phyloP scores from a whole-genome alignment of 2,329 filamentous ascomycete genomes.

The Sporothrix brasiliensis region DNA sequence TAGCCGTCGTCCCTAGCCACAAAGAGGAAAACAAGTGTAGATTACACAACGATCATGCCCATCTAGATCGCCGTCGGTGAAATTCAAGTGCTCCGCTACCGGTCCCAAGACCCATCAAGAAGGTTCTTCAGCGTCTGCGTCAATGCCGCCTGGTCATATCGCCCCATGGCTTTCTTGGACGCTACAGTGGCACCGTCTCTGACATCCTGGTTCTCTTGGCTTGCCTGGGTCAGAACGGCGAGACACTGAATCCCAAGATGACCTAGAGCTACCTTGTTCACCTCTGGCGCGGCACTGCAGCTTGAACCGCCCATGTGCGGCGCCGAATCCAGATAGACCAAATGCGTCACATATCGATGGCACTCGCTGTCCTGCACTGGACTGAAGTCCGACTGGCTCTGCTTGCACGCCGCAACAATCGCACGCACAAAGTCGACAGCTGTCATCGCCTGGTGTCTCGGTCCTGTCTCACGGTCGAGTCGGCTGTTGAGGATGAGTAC shows the following conservation, averaged over 20 bases:
- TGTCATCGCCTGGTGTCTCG: slow-evolving; percentile 63
- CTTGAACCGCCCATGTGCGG: slow-evolving; percentile 46
- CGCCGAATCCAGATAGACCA: slow-evolving; percentile 73
- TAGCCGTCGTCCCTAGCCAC: neutral
- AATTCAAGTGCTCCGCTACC: neutral
- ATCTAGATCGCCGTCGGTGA: neutral
- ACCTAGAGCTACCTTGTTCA: slow-evolving; percentile 67
- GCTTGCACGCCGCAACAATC: slow-evolving; percentile 71
- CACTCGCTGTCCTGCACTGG: slow-evolving; percentile 52
- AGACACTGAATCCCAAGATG: slow-evolving; percentile 75
- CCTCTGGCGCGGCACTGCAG: slow-evolving; percentile 53
- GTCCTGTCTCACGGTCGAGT: slow-evolving; percentile 84
- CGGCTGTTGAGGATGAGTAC: slow-evolving; percentile 84
- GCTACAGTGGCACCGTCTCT: neutral
- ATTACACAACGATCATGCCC: neutral
- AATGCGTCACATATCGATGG: slow-evolving; percentile 74
- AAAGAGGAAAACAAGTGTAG: neutral
- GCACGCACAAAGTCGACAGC: slow-evolving; percentile 82
- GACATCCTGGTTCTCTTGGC: slow-evolving; percentile 46
- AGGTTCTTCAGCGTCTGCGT: slow-evolving; percentile 16
- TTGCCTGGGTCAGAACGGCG: slow-evolving; percentile 66
- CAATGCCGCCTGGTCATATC: slow-evolving; percentile 31
- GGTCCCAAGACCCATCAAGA: slow-evolving; percentile 22
- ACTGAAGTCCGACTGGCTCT: slow-evolving; percentile 59
- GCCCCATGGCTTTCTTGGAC: slow-evolving; percentile 9